A percentile compares a stretch with the other conserved stretches of the same genome.
phyloP scores from a whole-genome alignment of 2,329 filamentous ascomycete genomes.

The Cercospora zeae-maydis region DNA sequence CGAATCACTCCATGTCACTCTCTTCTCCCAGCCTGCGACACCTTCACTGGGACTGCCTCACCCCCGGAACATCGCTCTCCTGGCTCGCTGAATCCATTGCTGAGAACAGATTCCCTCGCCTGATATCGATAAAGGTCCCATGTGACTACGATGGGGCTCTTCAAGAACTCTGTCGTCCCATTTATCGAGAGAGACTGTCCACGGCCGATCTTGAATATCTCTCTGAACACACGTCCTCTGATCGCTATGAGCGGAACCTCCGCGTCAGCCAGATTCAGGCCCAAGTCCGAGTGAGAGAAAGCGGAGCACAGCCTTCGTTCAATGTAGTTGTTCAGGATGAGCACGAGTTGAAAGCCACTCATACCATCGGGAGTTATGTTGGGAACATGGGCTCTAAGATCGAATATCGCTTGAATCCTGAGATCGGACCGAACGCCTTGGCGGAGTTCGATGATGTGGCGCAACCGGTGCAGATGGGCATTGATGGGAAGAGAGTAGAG shows the following conservation, averaged over 20 bases:
- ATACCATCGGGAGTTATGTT: slow-evolving; percentile 59
- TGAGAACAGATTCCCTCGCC: slow-evolving; percentile 59
- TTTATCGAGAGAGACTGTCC: slow-evolving; percentile 53
- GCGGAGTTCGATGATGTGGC: slow-evolving; percentile 25
- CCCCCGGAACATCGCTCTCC: slow-evolving; percentile 54
- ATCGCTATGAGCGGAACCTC: slow-evolving; percentile 27
- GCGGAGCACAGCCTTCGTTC: slow-evolving; percentile 54
- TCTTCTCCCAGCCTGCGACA: slow-evolving; percentile 49
- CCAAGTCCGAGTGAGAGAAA: slow-evolving; percentile 61
- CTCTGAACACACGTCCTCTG: slow-evolving; percentile 1
- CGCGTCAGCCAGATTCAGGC: slow-evolving; percentile 57
- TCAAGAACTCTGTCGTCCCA: slow-evolving; percentile 65
- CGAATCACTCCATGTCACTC: slow-evolving; percentile 36
- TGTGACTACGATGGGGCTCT: slow-evolving; percentile 67
- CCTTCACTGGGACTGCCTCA: slow-evolving; percentile 61
- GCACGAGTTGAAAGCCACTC: slow-evolving; percentile 51
- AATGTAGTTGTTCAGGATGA: slow-evolving; percentile 54
- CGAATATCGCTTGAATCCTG: slow-evolving; percentile 58
- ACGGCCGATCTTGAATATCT: slow-evolving; percentile 40
- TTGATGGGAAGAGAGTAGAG: slow-evolving; percentile 6
- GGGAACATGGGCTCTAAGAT: slow-evolving; percentile 59
- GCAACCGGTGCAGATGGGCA: slow-evolving; percentile 6
- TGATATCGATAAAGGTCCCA: slow-evolving; percentile 60
- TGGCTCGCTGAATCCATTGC: slow-evolving; percentile 63
- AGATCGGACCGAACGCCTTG: slow-evolving; percentile 36